A percentile compares a stretch with the other conserved stretches of the same genome.
phyloP scores from a whole-genome alignment of 495 filamentous ascomycete genomes.

The Tirmania nivea region DNA sequence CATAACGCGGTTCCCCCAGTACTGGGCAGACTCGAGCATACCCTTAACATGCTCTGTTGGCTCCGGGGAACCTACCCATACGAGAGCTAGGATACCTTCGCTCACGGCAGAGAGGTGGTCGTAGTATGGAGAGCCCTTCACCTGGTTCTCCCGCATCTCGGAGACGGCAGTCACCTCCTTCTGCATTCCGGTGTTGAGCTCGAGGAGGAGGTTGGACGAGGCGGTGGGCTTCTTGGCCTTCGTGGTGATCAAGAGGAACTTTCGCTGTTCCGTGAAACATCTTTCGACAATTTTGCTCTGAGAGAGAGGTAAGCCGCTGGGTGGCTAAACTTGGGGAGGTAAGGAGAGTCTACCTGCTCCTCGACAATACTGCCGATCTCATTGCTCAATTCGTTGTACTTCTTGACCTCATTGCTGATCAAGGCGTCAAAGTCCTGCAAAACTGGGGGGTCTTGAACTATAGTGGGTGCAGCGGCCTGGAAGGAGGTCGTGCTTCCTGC shows the following conservation, averaged over 20 bases:
- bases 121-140: conserved; percentile 45
- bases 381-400: conserved; percentile 56
- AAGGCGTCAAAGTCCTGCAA: conserved; percentile 60
- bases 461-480: conserved; percentile 20
- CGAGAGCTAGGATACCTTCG: conserved; percentile 64
- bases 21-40: conserved; percentile 55
- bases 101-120: conserved; percentile 68
- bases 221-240: conserved; percentile 81
- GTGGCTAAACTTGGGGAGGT: neutral
- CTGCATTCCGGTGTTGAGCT: conserved; percentile 66
- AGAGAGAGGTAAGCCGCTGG: no score
- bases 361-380: conserved; percentile 55
- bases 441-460: conserved; percentile 21
- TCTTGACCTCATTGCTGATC: conserved; percentile 50
- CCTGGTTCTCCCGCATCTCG: conserved; percentile 48
- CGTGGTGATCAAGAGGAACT: conserved; percentile 67
- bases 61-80: conserved; percentile 64
- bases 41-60: conserved; percentile 66
- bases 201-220: conserved; percentile 39
- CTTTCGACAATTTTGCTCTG: conserved; percentile 19
- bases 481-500: conserved; percentile 11
- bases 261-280: conserved; percentile 61
- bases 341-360: conserved; percentile 40
- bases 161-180: conserved; percentile 51
- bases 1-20: conserved; percentile 77